Conservation (phyloP, 1,284 basidiomycete species). For the Hymenochaete sp. region DNA sequence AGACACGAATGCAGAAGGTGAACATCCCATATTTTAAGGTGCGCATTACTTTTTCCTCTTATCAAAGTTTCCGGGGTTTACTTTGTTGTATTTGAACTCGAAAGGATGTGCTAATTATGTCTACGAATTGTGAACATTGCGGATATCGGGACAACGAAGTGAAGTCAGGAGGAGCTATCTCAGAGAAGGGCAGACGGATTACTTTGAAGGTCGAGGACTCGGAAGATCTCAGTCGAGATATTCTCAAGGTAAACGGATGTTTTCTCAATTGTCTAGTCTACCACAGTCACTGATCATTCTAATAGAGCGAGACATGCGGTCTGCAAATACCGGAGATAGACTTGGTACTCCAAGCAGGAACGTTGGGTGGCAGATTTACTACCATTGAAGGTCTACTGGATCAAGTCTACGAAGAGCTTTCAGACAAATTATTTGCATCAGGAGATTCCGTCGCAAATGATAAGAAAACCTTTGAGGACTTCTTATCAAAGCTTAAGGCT, state of each 20-base stretch:
- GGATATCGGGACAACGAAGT: conserved; percentile 98
- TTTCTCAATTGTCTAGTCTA: neutral
- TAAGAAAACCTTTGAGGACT: conserved; percentile 56
- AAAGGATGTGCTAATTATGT: conserved; percentile 98
- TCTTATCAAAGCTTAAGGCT: conserved; percentile 75
- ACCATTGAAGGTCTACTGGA: conserved; percentile 93
- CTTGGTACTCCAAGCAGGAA: conserved; percentile 85
- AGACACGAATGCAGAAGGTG: conserved; percentile 95
- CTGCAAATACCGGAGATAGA: conserved; percentile 93
- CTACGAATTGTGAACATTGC: conserved; percentile 90
- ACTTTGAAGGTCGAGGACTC: conserved; percentile 86
- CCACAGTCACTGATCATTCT: neutral
- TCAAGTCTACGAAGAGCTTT: conserved; percentile 93
- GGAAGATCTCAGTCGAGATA: conserved; percentile 90
- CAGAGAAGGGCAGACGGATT: conserved; percentile 78
- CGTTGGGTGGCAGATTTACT: conserved; percentile 96
- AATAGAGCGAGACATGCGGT: conserved; percentile 87
- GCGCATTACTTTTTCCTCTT: conserved; percentile 19
- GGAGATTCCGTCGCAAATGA: conserved; percentile 60
- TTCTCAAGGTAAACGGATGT: conserved; percentile 65
- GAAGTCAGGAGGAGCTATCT: conserved; percentile 88
- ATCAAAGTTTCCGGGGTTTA: neutral
- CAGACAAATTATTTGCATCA: conserved; percentile 77
- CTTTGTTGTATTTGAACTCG: neutral
- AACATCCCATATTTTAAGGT: conserved; percentile 98